A percentile compares a stretch with the other conserved stretches of the same genome.
Evolutionary conservation across 305 asterid genomes (phyloP).

Genomic region (Rubia peregrina): DNA sequence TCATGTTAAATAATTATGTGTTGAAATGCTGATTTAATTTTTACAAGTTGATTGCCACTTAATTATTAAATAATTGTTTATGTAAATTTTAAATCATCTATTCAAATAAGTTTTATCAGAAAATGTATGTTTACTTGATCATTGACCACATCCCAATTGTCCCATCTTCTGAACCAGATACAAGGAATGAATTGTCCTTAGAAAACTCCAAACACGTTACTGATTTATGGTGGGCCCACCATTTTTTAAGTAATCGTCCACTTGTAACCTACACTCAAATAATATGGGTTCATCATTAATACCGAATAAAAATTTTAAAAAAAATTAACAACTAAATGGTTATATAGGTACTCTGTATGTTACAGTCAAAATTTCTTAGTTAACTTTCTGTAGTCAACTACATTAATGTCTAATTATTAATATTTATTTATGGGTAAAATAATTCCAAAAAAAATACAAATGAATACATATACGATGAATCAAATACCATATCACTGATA

Average conservation of each 20-base stretch:
- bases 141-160: constrained; percentile 11
- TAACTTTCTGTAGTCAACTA: too few species aligned
- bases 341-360: too few species aligned
- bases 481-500: too few species aligned
- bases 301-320: too few species aligned
- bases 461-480: too few species aligned
- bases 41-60: too few species aligned
- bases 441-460: too few species aligned
- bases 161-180: constrained; percentile 18
- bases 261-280: constrained; percentile 7
- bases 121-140: neutral
- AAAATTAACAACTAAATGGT: too few species aligned
- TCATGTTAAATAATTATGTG: neutral
- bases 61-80: neutral
- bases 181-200: constrained; percentile 11
- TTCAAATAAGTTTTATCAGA: neutral
- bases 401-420: too few species aligned
- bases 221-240: constrained; percentile 6
- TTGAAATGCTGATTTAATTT: neutral
- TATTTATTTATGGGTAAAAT: too few species aligned
- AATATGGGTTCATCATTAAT: neutral
- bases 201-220: constrained; percentile 12
- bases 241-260: constrained; percentile 13
- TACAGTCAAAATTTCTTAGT: too few species aligned
- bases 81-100: too few species aligned